These are phyloP conservation scores for Asterophora lycoperdoides DNA, from an alignment of 768 basidiomycete species.

Conservation along the genomic window DNA sequence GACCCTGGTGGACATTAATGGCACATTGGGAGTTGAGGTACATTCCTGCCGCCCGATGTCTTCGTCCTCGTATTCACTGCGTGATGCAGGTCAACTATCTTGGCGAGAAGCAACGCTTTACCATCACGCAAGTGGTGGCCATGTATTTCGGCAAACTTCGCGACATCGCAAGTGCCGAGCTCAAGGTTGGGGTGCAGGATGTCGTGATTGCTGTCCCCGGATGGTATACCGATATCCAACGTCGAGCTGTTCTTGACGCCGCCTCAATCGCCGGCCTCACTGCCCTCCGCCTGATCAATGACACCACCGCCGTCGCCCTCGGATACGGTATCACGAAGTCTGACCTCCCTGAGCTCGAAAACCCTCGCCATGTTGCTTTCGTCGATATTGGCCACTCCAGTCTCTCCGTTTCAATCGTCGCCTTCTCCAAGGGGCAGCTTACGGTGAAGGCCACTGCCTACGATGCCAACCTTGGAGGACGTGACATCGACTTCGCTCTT, in stretches of 20 bases:
- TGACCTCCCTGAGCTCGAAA: slow-evolving; percentile 84
- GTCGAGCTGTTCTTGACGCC: slow-evolving; percentile 86
- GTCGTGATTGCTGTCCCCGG: slow-evolving; percentile 95
- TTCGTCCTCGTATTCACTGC: slow-evolving; percentile 8
- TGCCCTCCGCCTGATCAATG: slow-evolving; percentile 92
- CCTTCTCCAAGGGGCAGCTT: slow-evolving; percentile 93
- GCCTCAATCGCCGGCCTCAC: slow-evolving; percentile 88
- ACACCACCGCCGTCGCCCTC: slow-evolving; percentile 92
- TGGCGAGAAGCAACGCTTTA: slow-evolving; percentile 75
- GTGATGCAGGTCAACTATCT: slow-evolving; percentile 75
- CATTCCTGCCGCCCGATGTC: slow-evolving; percentile 22
- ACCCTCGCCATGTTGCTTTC: slow-evolving; percentile 84
- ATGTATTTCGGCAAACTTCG: slow-evolving; percentile 89
- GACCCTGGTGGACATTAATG: slow-evolving; percentile 77
- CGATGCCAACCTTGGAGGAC: slow-evolving; percentile 92
- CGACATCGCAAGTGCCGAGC: slow-evolving; percentile 80
- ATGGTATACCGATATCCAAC: slow-evolving; percentile 94
- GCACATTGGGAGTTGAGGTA: slow-evolving; percentile 84
- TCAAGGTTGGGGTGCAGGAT: slow-evolving; percentile 83
- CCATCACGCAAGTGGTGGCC: slow-evolving; percentile 87
- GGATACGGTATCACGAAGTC: slow-evolving; percentile 99
- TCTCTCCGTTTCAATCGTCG: slow-evolving; percentile 82
- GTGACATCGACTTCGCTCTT: slow-evolving; percentile 92
- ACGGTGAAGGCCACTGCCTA: slow-evolving; percentile 84
- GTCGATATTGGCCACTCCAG: slow-evolving; percentile 94